Evolutionary conservation across 495 filamentous ascomycete species (phyloP).

Genomic region (Aspergillus indologenus): DNA sequence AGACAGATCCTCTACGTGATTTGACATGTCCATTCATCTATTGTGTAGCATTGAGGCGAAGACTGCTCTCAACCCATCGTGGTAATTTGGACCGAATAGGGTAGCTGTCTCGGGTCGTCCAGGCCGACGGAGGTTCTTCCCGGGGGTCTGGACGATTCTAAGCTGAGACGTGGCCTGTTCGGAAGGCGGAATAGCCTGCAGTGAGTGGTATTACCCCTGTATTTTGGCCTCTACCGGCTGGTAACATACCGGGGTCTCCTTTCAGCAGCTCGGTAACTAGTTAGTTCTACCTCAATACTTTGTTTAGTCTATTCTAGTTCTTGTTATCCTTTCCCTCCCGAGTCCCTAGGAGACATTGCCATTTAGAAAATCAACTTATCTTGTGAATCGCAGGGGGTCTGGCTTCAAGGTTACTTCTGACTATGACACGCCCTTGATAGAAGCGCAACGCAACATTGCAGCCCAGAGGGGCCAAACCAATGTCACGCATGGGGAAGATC

Average conservation of each 20-base stretch:
- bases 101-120: not conserved
- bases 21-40: not conserved
- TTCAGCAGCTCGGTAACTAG: too few species aligned
- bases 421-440: not conserved
- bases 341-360: too few species aligned
- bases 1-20: not conserved
- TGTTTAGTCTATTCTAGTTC: not conserved
- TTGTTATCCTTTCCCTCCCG: too few species aligned
- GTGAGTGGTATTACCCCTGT: constrained; percentile 8
- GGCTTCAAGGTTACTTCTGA: too few species aligned
- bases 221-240: constrained; percentile 1
- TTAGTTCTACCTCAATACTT: too few species aligned
- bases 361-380: too few species aligned
- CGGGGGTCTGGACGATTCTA: not conserved
- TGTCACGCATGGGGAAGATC: constrained; percentile 5
- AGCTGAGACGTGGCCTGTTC: constrained; percentile 32
- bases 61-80: not conserved
- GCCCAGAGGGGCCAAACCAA: not conserved
- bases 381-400: too few species aligned
- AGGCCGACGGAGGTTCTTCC: constrained; percentile 11
- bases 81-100: not conserved
- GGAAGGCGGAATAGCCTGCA: constrained; percentile 11
- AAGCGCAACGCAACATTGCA: constrained; percentile 2
- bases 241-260: not conserved
- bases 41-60: too few species aligned